A percentile compares a stretch with the other conserved stretches of the same genome.
Evolutionary conservation across 2,329 filamentous ascomycete genomes (phyloP).

Genomic region (Penicillium sp.): DNA sequence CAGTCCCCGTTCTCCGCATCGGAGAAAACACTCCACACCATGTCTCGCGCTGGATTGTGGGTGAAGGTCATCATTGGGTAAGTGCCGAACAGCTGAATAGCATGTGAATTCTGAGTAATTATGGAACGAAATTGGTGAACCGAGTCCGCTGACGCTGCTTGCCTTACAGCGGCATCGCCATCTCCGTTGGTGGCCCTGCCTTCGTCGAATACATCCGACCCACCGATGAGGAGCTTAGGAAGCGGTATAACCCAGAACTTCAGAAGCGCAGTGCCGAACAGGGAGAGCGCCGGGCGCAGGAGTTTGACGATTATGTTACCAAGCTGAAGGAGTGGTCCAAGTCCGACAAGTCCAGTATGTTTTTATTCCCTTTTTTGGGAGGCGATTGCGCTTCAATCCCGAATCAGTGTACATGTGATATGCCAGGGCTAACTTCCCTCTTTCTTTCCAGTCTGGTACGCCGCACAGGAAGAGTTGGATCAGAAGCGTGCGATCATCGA

Average conservation of each 20-base stretch:
- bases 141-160: not conserved
- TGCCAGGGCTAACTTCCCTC: conserved; percentile 1
- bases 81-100: conserved; percentile 32
- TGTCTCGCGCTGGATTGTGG: conserved; percentile 50
- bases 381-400: not conserved
- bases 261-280: conserved; percentile 82
- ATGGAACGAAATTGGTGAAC: not conserved
- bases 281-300: conserved; percentile 71
- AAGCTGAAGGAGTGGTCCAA: conserved; percentile 86
- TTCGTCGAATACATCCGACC: conserved; percentile 72
- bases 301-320: conserved; percentile 84
- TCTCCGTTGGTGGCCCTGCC: conserved; percentile 82
- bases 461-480: conserved; percentile 38
- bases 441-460: conserved; percentile 38
- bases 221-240: conserved; percentile 87
- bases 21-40: conserved; percentile 24
- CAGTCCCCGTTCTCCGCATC: not conserved
- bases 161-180: conserved; percentile 60
- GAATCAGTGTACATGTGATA: not conserved
- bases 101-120: not conserved
- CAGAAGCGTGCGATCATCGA: conserved; percentile 27
- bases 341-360: conserved; percentile 82
- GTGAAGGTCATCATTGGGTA: conserved; percentile 72
- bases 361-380: no score
- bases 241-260: conserved; percentile 90